Conservation (phyloP, 306 rosid genomes). For the Canavalia gladiata region DNA sequence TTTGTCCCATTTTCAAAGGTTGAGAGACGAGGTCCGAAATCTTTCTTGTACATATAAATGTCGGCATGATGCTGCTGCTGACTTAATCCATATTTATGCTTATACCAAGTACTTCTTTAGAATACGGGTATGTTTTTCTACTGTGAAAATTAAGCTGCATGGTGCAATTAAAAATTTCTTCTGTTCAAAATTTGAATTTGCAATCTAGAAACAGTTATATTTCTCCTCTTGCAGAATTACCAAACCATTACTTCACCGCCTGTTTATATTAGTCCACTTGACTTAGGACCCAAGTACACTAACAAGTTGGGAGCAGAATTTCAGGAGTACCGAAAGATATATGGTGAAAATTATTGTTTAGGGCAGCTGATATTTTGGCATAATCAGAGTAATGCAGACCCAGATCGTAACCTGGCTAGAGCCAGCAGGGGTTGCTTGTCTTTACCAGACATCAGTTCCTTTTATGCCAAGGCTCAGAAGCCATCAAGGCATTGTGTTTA, state of each 20-base stretch:
- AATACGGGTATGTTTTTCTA: slow-evolving; percentile 72
- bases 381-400: slow-evolving; percentile 86
- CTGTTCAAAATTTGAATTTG: slow-evolving; percentile 11
- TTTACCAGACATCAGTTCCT: slow-evolving; percentile 88
- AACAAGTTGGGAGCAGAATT: slow-evolving; percentile 82
- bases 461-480: slow-evolving; percentile 86
- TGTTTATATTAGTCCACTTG: slow-evolving; percentile 97
- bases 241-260: slow-evolving; percentile 89
- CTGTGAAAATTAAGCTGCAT: slow-evolving; percentile 15
- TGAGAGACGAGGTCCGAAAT: slow-evolving; percentile 95
- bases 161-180: slow-evolving; percentile 3
- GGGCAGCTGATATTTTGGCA: slow-evolving; percentile 99
- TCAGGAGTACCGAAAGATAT: slow-evolving; percentile 87
- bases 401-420: slow-evolving; percentile 77
- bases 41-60: slow-evolving; percentile 95
- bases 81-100: slow-evolving; percentile 95
- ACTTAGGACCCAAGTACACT: slow-evolving; percentile 91
- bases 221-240: slow-evolving; percentile 72
- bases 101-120: slow-evolving; percentile 86
- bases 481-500: slow-evolving; percentile 86
- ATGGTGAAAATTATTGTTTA: slow-evolving; percentile 93
- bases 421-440: slow-evolving; percentile 90
- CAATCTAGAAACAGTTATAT: slow-evolving; percentile 24
- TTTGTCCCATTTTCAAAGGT: slow-evolving; percentile 59
- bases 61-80: slow-evolving; percentile 99